Conservation (phyloP, 2,329 filamentous ascomycete species). For the Fusarium sp. region DNA sequence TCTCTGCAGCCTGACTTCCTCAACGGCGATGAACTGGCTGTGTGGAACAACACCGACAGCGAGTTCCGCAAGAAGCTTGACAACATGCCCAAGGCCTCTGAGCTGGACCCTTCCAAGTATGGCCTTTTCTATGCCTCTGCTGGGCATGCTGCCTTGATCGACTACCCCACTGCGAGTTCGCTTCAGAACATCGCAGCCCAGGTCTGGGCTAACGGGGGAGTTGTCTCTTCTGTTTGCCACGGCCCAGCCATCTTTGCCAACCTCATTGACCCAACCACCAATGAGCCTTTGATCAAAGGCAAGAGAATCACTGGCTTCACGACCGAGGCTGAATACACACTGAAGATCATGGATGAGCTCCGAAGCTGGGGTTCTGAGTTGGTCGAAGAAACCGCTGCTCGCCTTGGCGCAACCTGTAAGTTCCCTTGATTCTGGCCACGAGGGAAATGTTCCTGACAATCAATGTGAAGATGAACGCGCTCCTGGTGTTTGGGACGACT, state of each 20-base stretch:
- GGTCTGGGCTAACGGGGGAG: conserved; percentile 7
- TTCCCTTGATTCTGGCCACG: accelerated
- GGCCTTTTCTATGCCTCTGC: conserved; percentile 40
- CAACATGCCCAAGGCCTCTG: conserved; percentile 54
- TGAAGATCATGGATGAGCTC: conserved; percentile 20
- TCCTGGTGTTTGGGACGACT: conserved; percentile 20
- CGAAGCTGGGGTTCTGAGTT: conserved; percentile 11
- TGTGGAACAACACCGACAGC: conserved; percentile 57
- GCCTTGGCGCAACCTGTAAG: conserved; percentile 25
- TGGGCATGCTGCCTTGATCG: conserved; percentile 23
- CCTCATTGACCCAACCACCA: conserved; percentile 7
- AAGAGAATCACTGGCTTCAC: conserved; percentile 20
- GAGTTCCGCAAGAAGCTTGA: conserved; percentile 62
- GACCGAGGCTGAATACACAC: conserved; percentile 2
- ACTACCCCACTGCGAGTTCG: conserved; percentile 15
- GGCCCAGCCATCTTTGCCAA: conserved; percentile 22
- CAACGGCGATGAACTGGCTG: conserved; percentile 13
- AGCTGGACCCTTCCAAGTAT: conserved; percentile 44
- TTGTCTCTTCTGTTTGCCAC: conserved; percentile 21
- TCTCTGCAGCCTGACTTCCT: conserved; percentile 26
- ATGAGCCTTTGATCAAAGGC: conserved; percentile 23
- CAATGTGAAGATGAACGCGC: conserved; percentile 6
- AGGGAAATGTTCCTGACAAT: not conserved
- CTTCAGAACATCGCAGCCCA: conserved; percentile 20
- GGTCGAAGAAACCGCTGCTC: conserved; percentile 15